These are phyloP conservation scores for Fusarium multiceps DNA, from an alignment of 2,329 filamentous ascomycete species.

Conservation along the genomic window DNA sequence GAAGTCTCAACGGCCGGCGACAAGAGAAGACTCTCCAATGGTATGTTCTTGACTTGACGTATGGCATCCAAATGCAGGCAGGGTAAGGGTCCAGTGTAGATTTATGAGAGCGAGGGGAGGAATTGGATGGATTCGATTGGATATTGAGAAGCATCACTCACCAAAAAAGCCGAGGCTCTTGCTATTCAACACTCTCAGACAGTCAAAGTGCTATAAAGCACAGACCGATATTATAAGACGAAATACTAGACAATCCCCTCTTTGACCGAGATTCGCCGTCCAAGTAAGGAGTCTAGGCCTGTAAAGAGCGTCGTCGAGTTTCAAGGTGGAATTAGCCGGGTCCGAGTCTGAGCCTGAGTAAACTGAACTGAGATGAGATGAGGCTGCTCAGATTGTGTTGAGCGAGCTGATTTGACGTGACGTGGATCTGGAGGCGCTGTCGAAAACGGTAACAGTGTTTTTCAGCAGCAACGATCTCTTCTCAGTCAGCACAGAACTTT, in stretches of 20 bases:
- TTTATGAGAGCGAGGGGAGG: slow-evolving; percentile 24
- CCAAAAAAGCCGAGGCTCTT: slow-evolving; percentile 38
- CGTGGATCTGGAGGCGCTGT: slow-evolving; percentile 29
- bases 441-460: slow-evolving; percentile 19
- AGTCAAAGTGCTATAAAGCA: slow-evolving; percentile 16
- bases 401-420: slow-evolving; percentile 22
- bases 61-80: slow-evolving; percentile 17
- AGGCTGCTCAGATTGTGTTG: slow-evolving; percentile 26
- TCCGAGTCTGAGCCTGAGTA: background rate
- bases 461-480: background rate
- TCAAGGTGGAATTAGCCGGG: background rate
- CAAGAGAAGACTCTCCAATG: slow-evolving; percentile 8
- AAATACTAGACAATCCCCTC: background rate
- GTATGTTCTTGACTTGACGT: slow-evolving; percentile 5
- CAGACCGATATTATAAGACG: slow-evolving; percentile 18
- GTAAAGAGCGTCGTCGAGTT: slow-evolving; percentile 15
- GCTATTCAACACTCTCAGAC: slow-evolving; percentile 7
- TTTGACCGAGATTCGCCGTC: slow-evolving; percentile 6
- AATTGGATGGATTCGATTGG: slow-evolving; percentile 23
- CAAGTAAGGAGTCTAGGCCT: slow-evolving; percentile 3
- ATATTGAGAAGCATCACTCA: slow-evolving; percentile 31
- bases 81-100: slow-evolving; percentile 23
- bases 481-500: background rate
- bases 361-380: slow-evolving; percentile 15
- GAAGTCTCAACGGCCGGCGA: slow-evolving; percentile 15